Evolutionary conservation across 2,329 filamentous ascomycete genomes (phyloP).

Genomic region (Clonostachys byssicola): DNA sequence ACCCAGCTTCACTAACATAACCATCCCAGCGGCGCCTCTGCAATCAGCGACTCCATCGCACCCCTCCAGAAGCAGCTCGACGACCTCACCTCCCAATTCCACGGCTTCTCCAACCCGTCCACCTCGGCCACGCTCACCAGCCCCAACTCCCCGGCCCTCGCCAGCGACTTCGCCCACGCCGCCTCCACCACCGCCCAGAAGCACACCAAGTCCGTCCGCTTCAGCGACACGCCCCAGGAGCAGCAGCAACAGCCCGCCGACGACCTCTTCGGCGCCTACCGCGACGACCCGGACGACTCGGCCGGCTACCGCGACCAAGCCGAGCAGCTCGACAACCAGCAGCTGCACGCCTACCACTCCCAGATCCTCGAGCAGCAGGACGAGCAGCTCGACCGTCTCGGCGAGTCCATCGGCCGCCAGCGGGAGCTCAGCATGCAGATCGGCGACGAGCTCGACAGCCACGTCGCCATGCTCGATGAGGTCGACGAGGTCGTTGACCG

Average conservation of each 20-base stretch:
- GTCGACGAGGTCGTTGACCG: conserved; percentile 79
- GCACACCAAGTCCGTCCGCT: conserved; percentile 73
- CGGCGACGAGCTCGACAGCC: conserved; percentile 89
- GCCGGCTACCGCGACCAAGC: conserved; percentile 59
- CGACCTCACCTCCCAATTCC: conserved; percentile 77
- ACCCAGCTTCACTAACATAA: not conserved
- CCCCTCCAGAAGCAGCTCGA: conserved; percentile 70
- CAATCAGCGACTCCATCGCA: conserved; percentile 60
- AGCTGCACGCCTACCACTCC: conserved; percentile 82
- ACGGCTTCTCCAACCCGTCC: conserved; percentile 53
- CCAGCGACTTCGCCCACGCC: conserved; percentile 62
- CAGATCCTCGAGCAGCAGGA: conserved; percentile 86
- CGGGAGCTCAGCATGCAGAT: conserved; percentile 93
- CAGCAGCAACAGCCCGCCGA: conserved; percentile 17
- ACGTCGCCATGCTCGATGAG: conserved; percentile 85
- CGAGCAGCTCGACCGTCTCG: conserved; percentile 82
- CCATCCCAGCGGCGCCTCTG: conserved; percentile 33
- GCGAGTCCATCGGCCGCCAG: conserved; percentile 83
- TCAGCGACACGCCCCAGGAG: conserved; percentile 59
- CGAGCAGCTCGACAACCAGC: conserved; percentile 66
- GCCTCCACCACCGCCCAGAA: conserved; percentile 47
- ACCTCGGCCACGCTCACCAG: conserved; percentile 47
- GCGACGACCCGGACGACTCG: conserved; percentile 58
- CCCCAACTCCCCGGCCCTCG: conserved; percentile 61
- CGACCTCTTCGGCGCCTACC: conserved; percentile 50